Evolutionary conservation across 768 basidiomycete genomes (phyloP), one percentile per base, ranked within the genome.

Genomic region (Mycena sanguinolenta): DNA sequence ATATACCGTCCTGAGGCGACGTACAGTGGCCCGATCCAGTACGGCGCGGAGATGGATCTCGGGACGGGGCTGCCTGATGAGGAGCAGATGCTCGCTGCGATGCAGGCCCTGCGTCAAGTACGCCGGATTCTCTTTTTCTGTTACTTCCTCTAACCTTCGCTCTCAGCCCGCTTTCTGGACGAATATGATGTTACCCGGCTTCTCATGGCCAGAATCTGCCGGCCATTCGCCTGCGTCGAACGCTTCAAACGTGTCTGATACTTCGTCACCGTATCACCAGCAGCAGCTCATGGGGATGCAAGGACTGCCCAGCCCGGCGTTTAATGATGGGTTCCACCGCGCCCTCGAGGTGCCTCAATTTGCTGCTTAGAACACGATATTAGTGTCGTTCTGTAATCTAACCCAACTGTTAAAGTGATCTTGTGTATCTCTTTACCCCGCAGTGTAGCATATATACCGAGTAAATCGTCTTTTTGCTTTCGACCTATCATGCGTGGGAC

Each of bases 121-220:
- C 25, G 27, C 10, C 3, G 12, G 36, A 27, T 52, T 17, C 17
- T 53, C 34, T 27, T 27, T 12, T 17, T 10, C 10, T 27, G 13
- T n/a, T 46, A 6, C 19, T 25, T 27, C n/a, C 13, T 13, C 42
- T 49, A 21, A 60, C 30, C 19, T 28, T 46, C 23, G 9, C n/a
- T 34, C 39, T 5, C 92, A 90, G 58, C 90, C 90, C 3, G 85
- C 82, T 10, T 95, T 90, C 87, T 94, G 92, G 92, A 80, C 86
- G 52, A 92, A 87, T 58, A 91, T 93, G 90, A 92, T 94, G 92
- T 92, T 95, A 91, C 93, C 93, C 42, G 93, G 79, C 16, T 81
- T 79, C 68, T 77, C 78, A 27, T 81, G 80, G 80, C 78, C 80
- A 1, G 80, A 79, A 28, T 74, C 77, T 28, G 57, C 75, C 5